A percentile compares a stretch with the other conserved stretches of the same genome.
These are phyloP conservation scores for Xylaria sp. DNA, from an alignment of 2,329 filamentous ascomycete genomes.

Conservation along the genomic window DNA sequence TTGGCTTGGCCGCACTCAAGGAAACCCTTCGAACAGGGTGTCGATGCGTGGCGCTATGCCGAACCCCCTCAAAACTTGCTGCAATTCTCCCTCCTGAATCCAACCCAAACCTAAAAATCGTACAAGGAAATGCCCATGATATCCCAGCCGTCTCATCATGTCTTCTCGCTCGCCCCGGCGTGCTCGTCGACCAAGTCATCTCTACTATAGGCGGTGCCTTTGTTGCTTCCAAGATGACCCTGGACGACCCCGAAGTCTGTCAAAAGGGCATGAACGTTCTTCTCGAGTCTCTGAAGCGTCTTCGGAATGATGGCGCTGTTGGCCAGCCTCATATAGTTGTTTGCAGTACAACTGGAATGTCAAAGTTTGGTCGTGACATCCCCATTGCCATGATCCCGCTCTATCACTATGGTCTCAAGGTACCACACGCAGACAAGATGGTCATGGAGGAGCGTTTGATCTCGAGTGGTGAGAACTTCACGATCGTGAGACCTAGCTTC, in stretches of 20 bases:
- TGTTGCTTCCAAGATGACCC: slow-evolving; percentile 35
- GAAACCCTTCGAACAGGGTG: slow-evolving; percentile 53
- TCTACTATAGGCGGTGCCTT: slow-evolving; percentile 53
- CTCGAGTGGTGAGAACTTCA: slow-evolving; percentile 43
- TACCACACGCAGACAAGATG: slow-evolving; percentile 55
- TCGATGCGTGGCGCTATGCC: slow-evolving; percentile 55
- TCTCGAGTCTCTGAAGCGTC: slow-evolving; percentile 45
- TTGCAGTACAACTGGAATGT: slow-evolving; percentile 52
- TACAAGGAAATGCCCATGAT: slow-evolving; percentile 56
- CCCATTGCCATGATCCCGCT: slow-evolving; percentile 52
- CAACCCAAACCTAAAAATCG: slow-evolving; percentile 49
- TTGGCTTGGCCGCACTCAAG: slow-evolving; percentile 54
- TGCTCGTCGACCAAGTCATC: slow-evolving; percentile 54
- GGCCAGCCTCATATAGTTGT: slow-evolving; percentile 46
- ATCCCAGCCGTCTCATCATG: slow-evolving; percentile 44
- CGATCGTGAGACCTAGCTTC: slow-evolving; percentile 48
- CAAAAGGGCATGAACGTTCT: slow-evolving; percentile 50
- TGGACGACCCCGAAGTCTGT: slow-evolving; percentile 57
- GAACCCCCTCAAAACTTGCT: slow-evolving; percentile 56
- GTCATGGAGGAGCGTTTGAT: slow-evolving; percentile 50
- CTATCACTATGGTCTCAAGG: slow-evolving; percentile 49
- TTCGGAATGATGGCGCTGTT: slow-evolving; percentile 37
- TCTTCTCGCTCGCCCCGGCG: slow-evolving; percentile 41
- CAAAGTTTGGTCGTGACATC: slow-evolving; percentile 47
- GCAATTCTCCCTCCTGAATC: slow-evolving; percentile 41